Conservation (phyloP, 2,329 filamentous ascomycete species). For the Beauveria rudraprayagi region DNA sequence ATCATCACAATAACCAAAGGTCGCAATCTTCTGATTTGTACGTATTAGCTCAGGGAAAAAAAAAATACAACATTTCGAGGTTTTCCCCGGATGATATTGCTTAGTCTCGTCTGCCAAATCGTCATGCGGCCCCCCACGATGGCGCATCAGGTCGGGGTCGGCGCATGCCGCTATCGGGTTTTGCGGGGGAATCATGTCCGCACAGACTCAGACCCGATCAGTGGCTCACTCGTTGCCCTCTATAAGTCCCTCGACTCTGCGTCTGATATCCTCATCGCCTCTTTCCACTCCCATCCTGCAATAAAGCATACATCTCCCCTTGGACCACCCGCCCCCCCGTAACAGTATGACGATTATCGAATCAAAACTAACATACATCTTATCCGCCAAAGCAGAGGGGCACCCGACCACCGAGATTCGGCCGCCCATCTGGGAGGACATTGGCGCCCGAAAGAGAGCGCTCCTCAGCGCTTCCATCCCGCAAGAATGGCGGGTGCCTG, state of each 20-base stretch:
- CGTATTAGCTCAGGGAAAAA: no score
- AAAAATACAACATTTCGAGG: no score
- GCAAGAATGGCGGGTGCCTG: conserved; percentile 47
- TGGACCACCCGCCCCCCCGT: no score
- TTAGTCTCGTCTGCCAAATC: neutral
- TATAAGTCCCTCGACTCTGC: neutral
- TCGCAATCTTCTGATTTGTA: no score
- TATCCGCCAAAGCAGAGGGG: neutral
- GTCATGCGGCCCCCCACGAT: neutral
- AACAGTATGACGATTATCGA: neutral
- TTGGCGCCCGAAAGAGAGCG: conserved; percentile 35
- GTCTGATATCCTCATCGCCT: neutral
- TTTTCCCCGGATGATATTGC: neutral
- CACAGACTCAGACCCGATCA: neutral
- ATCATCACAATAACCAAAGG: no score
- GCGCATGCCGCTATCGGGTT: neutral
- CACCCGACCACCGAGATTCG: neutral
- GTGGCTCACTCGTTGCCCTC: neutral
- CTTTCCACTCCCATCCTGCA: neutral
- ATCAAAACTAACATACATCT: neutral
- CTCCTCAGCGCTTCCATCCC: conserved; percentile 43
- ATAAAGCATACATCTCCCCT: neutral
- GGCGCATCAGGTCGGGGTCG: neutral
- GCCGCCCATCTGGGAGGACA: conserved; percentile 29
- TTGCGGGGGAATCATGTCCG: neutral